A percentile compares a stretch with the other conserved stretches of the same genome.
These are phyloP conservation scores for Penicillium oxalicum DNA, from an alignment of 2,329 filamentous ascomycete genomes.

Conservation along the genomic window DNA sequence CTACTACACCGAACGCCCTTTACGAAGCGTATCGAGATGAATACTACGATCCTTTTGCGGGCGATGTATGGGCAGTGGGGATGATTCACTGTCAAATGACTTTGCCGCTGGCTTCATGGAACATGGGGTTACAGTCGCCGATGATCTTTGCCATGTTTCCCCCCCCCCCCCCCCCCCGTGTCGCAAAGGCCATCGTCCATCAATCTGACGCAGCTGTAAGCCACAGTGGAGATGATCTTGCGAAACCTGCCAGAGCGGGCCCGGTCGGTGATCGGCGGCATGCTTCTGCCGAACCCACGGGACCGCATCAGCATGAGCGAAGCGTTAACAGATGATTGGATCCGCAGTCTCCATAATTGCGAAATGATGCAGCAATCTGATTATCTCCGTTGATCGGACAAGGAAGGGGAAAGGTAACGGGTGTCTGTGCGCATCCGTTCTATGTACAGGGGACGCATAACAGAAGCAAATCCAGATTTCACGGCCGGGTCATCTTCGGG, in stretches of 20 bases:
- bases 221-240: not conserved
- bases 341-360: not conserved
- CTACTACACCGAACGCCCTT: not conserved
- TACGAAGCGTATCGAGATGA: not conserved
- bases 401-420: no score
- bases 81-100: not conserved
- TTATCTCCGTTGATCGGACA: not conserved
- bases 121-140: not conserved
- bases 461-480: no score
- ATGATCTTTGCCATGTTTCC: not conserved
- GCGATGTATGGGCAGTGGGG: not conserved
- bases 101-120: not conserved
- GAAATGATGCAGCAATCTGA: not conserved
- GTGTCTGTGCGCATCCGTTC: no score
- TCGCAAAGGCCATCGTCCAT: not conserved
- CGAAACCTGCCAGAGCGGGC: not conserved
- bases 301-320: not conserved
- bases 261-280: not conserved
- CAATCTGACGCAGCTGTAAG: not conserved
- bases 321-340: not conserved
- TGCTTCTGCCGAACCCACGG: not conserved
- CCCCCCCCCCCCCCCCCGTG: not conserved
- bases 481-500: no score
- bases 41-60: not conserved
- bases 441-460: no score